Conservation (phyloP, 352 stramenopile genomes). For the Globisporangium yorkense region DNA sequence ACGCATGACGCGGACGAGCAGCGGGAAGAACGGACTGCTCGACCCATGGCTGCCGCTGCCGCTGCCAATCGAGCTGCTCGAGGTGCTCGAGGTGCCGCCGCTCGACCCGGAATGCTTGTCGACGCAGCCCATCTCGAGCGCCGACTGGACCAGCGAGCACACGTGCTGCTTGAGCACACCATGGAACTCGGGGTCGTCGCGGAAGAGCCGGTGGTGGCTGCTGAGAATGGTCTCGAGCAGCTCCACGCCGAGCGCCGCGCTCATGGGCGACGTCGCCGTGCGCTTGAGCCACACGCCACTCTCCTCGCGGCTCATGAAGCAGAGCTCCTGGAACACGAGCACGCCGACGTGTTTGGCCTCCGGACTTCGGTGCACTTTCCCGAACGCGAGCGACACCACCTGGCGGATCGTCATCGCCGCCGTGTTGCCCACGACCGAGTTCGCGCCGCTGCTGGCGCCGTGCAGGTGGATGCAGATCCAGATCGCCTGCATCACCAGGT, state of each 20-base stretch:
- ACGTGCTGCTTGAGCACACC: slow-evolving; percentile 80
- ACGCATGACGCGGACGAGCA: slow-evolving; percentile 79
- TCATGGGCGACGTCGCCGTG: slow-evolving; percentile 70
- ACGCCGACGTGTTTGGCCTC: slow-evolving; percentile 78
- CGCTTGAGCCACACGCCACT: slow-evolving; percentile 83
- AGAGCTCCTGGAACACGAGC: slow-evolving; percentile 84
- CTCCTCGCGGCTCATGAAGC: slow-evolving; percentile 81
- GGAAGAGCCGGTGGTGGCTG: slow-evolving; percentile 57
- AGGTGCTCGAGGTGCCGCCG: slow-evolving; percentile 13
- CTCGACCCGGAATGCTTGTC: slow-evolving; percentile 26
- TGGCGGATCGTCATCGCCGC: slow-evolving; percentile 86
- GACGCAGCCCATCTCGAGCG: slow-evolving; percentile 62
- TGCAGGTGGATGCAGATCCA: slow-evolving; percentile 87
- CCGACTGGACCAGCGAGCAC: slow-evolving; percentile 58
- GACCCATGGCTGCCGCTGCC: slow-evolving; percentile 26
- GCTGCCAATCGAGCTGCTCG: slow-evolving; percentile 25
- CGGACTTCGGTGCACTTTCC: slow-evolving; percentile 60
- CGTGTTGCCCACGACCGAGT: slow-evolving; percentile 79
- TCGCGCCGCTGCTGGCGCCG: slow-evolving; percentile 59
- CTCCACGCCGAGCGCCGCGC: slow-evolving; percentile 67
- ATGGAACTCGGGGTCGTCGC: slow-evolving; percentile 66
- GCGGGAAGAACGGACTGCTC: slow-evolving; percentile 55
- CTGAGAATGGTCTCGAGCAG: slow-evolving; percentile 72
- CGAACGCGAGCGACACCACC: slow-evolving; percentile 82
- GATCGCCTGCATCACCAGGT: slow-evolving; percentile 84